These are phyloP conservation scores for Penicillium egyptiacum DNA, from an alignment of 495 filamentous ascomycete genomes.

Conservation along the genomic window DNA sequence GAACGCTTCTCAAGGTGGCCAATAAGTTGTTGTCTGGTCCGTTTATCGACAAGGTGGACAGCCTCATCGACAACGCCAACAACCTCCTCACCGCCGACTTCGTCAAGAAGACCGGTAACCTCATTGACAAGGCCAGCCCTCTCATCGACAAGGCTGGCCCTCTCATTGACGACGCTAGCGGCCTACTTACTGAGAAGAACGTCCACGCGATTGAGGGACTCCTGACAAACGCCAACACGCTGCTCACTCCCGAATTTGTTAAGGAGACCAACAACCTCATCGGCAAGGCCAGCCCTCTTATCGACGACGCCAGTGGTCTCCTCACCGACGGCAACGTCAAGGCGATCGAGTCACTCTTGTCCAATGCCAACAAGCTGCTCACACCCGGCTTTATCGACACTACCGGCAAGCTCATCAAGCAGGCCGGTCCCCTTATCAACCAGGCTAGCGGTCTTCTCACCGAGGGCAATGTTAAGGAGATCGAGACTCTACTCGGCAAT, in stretches of 20 bases:
- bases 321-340: slow-evolving; percentile 11
- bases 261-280: slow-evolving; percentile 42
- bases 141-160: slow-evolving; percentile 38
- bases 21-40: slow-evolving; percentile 27
- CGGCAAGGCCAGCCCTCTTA: slow-evolving; percentile 32
- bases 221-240: slow-evolving; percentile 37
- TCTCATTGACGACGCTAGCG: slow-evolving; percentile 39
- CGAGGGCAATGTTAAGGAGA: slow-evolving; percentile 31
- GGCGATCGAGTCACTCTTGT: background rate
- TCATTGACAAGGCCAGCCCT: slow-evolving; percentile 37
- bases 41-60: slow-evolving; percentile 30
- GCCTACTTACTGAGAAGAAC: slow-evolving; percentile 40
- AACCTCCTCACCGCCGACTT: slow-evolving; percentile 21
- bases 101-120: slow-evolving; percentile 28
- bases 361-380: slow-evolving; percentile 9
- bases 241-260: slow-evolving; percentile 42
- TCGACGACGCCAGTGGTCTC: slow-evolving; percentile 15
- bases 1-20: slow-evolving; percentile 39
- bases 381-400: slow-evolving; percentile 26
- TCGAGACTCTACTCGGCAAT: slow-evolving; percentile 41
- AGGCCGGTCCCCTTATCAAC: slow-evolving; percentile 37
- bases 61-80: slow-evolving; percentile 24
- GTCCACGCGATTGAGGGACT: slow-evolving; percentile 39
- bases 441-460: slow-evolving; percentile 37
- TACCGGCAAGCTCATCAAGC: slow-evolving; percentile 32